Evolutionary conservation across 2,329 filamentous ascomycete species (phyloP), one percentile per base, ranked within the genome.

Genomic region (Fusarium pininemorale): DNA sequence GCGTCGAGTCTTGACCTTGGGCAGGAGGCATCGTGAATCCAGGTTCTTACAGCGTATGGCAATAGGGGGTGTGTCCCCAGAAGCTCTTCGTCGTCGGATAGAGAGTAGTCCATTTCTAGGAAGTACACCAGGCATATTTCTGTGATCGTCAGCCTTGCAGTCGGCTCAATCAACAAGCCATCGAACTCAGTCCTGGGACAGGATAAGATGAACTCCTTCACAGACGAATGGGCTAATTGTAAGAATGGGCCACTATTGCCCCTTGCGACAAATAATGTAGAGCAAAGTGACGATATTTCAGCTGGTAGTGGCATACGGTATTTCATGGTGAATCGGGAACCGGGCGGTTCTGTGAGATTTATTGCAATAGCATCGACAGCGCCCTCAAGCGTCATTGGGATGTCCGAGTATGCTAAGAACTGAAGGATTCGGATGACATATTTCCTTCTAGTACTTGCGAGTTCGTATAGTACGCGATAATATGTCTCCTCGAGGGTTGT

Each of bases 381-480:
- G 6, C 4, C 26, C 7, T 30, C 26, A 4, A 22, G 26, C 1
- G 4, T 3, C 0, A 48, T 0, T 6, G 6, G 9, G 9, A 48
- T 8, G 0, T 16, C 20, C 0, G 45, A 48, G 0, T 48, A 48
- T 3, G 45, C 26, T 6, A 48, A 5, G 0, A 16, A 16, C 20
- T 48, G 45, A 3, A 48, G 45, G 0, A 48, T n/a, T 0, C 45
- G 26, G 6, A 48, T 16, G 2, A 48, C 10, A 9, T 48, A 30
- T 0, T n/a, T 48, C 14, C 7, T 22, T 1, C 14, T 48, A 3
- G 9, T 16, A 3, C 1, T 3, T 11, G 6, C 6, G 0, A 48
- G 14, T 1, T 48, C 14, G 4, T 0, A 2, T 0, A 48, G 1
- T 2, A n/a, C 0, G 4, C 6, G 26, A 1, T 12, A 12, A 4